Evolutionary conservation across 257 asterid genomes (phyloP).

Genomic region (Primulina huaijiensis): DNA sequence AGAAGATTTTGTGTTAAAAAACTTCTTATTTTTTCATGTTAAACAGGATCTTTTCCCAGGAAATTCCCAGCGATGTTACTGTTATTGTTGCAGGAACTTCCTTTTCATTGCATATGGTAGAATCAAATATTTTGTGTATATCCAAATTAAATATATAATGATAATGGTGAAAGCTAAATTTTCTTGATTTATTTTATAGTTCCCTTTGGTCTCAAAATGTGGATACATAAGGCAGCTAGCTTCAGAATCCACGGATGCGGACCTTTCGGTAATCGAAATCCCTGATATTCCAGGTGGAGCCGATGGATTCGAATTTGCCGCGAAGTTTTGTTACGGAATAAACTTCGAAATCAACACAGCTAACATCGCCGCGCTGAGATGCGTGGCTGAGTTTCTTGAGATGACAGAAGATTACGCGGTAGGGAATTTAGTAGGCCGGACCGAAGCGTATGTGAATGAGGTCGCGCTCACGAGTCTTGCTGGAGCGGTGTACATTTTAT

Average conservation of each 20-base stretch:
- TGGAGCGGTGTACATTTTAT: constrained; percentile 67
- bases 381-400: constrained; percentile 66
- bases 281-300: constrained; percentile 80
- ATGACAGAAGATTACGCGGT: constrained; percentile 76
- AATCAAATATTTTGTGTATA: not conserved
- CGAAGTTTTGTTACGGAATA: constrained; percentile 84
- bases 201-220: constrained; percentile 79
- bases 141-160: not conserved
- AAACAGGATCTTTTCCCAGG: constrained; percentile 84
- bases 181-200: constrained; percentile 37
- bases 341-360: constrained; percentile 70
- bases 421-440: constrained; percentile 59
- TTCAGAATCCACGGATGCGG: constrained; percentile 50
- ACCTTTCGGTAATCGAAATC: constrained; percentile 45
- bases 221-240: constrained; percentile 62
- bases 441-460: constrained; percentile 66
- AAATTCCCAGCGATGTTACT: constrained; percentile 72
- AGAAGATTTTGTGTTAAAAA: not conserved
- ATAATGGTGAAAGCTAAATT: not conserved
- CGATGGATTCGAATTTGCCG: constrained; percentile 77
- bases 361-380: constrained; percentile 72
- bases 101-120: constrained; percentile 80
- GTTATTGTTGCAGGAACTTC: constrained; percentile 65
- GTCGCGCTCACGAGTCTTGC: constrained; percentile 72
- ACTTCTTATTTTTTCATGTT: not conserved